phyloP scores from a whole-genome alignment of 1,284 basidiomycete species.

The Flammula alnicola region DNA sequence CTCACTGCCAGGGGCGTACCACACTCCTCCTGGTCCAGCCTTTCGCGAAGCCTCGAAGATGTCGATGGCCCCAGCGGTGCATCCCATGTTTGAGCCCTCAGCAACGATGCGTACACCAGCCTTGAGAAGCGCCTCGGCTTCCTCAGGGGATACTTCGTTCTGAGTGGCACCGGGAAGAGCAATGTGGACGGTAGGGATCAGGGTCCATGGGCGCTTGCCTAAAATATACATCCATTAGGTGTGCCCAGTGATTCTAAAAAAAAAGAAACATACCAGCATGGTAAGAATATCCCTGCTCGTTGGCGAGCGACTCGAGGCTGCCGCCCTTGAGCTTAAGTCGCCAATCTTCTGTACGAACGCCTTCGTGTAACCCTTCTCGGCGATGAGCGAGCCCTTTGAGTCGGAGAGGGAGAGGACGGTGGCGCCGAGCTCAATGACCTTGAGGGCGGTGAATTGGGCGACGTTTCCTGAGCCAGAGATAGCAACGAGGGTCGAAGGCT shows the following conservation, averaged over 20 bases:
- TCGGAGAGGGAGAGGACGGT: conserved; percentile 80
- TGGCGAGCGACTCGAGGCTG: conserved; percentile 53
- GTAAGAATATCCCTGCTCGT: conserved; percentile 58
- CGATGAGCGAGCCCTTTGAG: conserved; percentile 75
- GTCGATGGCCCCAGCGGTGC: conserved; percentile 75
- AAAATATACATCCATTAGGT: no score
- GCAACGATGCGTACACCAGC: conserved; percentile 78
- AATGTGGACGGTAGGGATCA: conserved; percentile 69
- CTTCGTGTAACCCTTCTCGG: conserved; percentile 62
- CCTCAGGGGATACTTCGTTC: conserved; percentile 78
- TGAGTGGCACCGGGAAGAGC: conserved; percentile 81
- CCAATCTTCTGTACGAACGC: conserved; percentile 62
- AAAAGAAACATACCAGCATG: conserved; percentile 52
- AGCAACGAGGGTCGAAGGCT: conserved; percentile 57
- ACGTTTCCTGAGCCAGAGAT: conserved; percentile 81
- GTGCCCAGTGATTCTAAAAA: no score
- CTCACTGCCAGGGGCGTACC: conserved; percentile 75
- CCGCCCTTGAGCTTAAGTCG: conserved; percentile 71
- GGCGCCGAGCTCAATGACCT: conserved; percentile 80
- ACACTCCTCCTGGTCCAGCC: conserved; percentile 51
- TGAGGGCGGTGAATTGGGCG: conserved; percentile 80
- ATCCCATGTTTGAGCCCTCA: conserved; percentile 81
- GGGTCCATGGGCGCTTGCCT: conserved; percentile 75
- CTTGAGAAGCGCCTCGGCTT: conserved; percentile 73
- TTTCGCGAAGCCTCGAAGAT: conserved; percentile 72